phyloP scores from a whole-genome alignment of 139 green algal species.

The Zygnema circumcarinatum region DNA sequence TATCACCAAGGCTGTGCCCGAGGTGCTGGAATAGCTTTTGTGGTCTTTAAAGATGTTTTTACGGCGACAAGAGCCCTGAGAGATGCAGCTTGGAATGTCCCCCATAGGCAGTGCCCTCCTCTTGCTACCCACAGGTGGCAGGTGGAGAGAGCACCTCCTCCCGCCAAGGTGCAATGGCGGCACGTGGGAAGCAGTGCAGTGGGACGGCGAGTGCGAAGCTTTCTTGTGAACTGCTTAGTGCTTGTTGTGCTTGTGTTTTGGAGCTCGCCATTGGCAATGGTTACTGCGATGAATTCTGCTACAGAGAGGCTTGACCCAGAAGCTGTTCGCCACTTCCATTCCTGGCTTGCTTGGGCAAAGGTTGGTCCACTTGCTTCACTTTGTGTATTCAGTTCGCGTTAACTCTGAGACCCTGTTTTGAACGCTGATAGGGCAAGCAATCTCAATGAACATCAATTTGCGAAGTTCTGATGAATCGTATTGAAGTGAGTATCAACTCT shows the following conservation, averaged over 20 bases:
- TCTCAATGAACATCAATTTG: no score
- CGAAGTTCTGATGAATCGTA: no score
- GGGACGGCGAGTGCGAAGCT: constrained; percentile 6
- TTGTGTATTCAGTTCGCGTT: no score
- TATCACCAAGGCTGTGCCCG: not conserved
- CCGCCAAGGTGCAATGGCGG: constrained; percentile 17
- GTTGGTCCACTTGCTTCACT: not conserved
- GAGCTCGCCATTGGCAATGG: constrained; percentile 50
- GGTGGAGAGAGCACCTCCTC: constrained; percentile 35
- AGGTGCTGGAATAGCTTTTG: constrained; percentile 53
- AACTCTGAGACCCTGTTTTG: no score
- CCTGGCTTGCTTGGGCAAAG: constrained; percentile 32
- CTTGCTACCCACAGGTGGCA: constrained; percentile 39
- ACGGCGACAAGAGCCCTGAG: constrained; percentile 43
- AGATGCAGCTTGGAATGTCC: constrained; percentile 17
- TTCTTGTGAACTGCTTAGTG: constrained; percentile 43
- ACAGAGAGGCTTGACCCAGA: constrained; percentile 23
- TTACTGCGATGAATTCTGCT: constrained; percentile 40
- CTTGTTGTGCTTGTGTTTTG: constrained; percentile 53
- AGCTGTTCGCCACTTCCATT: constrained; percentile 37
- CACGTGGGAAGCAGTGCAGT: constrained; percentile 45
- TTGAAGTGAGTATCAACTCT: no score
- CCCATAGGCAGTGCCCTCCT: not conserved
- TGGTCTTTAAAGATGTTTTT: constrained; percentile 55
- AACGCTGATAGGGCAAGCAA: no score